Conservation (phyloP, 768 basidiomycete species). For the Heimioporus sp. region DNA sequence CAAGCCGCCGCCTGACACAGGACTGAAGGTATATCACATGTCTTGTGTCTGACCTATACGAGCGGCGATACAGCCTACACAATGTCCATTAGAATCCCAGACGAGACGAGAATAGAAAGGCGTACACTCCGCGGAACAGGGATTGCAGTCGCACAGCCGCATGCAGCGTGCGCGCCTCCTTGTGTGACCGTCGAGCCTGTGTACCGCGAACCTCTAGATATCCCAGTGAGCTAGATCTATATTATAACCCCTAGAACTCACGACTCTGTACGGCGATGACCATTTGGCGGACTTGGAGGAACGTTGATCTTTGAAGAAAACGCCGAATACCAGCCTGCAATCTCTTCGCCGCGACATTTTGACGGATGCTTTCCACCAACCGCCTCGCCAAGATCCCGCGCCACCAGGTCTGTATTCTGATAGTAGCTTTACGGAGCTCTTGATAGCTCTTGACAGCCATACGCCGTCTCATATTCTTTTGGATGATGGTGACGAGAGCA, state of each 20-base stretch:
- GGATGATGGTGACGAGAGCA: conserved; percentile 89
- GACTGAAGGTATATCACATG: conserved; percentile 87
- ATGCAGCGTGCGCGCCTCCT: conserved; percentile 49
- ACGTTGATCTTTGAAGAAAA: conserved; percentile 71
- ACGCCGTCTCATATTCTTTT: conserved; percentile 92
- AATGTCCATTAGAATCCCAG: conserved; percentile 3
- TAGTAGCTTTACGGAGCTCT: conserved; percentile 64
- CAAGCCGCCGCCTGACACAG: conserved; percentile 85
- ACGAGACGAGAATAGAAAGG: conserved; percentile 25
- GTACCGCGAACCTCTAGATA: conserved; percentile 68
- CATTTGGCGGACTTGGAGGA: conserved; percentile 57
- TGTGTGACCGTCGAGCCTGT: conserved; percentile 61
- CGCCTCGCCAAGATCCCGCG: conserved; percentile 77
- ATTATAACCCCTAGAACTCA: conserved; percentile 42
- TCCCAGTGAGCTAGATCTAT: conserved; percentile 3
- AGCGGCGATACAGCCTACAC: conserved; percentile 52
- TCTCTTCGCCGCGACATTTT: conserved; percentile 69
- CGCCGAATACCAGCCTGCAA: conserved; percentile 73
- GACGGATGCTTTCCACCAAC: conserved; percentile 67
- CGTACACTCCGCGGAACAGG: conserved; percentile 86
- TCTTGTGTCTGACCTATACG: conserved; percentile 57
- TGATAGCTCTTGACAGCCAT: conserved; percentile 83
- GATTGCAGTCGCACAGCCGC: conserved; percentile 80
- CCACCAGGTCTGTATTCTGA: conserved; percentile 94
- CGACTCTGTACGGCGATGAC: conserved; percentile 81